phyloP scores from a whole-genome alignment of 1,284 basidiomycete species.

The Phenoliferia sp. region DNA sequence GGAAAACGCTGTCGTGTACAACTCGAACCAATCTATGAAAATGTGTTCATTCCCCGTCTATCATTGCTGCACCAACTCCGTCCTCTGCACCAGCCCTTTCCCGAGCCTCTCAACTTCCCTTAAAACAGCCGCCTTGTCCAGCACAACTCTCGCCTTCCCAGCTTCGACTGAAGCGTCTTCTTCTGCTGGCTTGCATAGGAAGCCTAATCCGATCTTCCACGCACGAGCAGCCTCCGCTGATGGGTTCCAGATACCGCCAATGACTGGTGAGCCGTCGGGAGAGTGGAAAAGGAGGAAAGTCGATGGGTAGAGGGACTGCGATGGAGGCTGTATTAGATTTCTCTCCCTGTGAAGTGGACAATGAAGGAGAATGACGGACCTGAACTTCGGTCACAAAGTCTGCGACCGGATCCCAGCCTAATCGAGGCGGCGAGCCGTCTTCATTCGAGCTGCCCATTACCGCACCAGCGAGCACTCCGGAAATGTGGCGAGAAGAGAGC shows the following conservation, averaged over 20 bases:
- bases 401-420: constrained; percentile 79
- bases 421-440: constrained; percentile 42
- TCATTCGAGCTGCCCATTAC: constrained; percentile 30
- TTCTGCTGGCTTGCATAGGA: constrained; percentile 57
- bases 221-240: constrained; percentile 47
- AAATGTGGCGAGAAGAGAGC: constrained; percentile 46
- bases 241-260: constrained; percentile 86
- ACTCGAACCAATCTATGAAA: too few relatives aligned
- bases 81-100: constrained; percentile 55
- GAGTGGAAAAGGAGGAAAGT: constrained; percentile 78
- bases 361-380: constrained; percentile 47
- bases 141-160: constrained; percentile 56
- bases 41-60: not conserved
- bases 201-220: constrained; percentile 80
- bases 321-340: constrained; percentile 2
- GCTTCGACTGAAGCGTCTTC: constrained; percentile 27
- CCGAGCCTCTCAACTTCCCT: constrained; percentile 77
- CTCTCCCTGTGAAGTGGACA: constrained; percentile 3
- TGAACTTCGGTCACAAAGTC: constrained; percentile 64
- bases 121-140: constrained; percentile 68
- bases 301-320: constrained; percentile 61
- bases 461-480: constrained; percentile 38
- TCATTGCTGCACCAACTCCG: constrained; percentile 25
- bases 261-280: constrained; percentile 66
- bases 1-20: too few relatives aligned